Percentiles rank a stretch among this genome's conserved stretches.
phyloP scores from a whole-genome alignment of 352 stramenopile species.

The Phytophthora sansomeana region DNA sequence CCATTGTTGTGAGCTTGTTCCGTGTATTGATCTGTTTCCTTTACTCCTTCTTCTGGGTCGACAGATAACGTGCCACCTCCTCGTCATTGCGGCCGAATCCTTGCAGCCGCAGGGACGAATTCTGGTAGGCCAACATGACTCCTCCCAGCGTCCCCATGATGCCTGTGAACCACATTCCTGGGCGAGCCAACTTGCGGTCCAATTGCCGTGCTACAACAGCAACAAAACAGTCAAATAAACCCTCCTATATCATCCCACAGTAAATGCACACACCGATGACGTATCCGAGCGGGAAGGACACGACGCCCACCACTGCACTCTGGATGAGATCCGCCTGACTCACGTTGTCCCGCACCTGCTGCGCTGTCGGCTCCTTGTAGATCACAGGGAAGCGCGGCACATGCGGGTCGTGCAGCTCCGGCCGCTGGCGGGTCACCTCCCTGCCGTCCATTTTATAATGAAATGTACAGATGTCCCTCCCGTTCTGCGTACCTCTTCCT shows the following conservation, averaged over 20 bases:
- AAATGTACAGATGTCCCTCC: too few species aligned
- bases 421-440: conserved; percentile 44
- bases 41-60: conserved; percentile 11
- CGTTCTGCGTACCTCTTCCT: too few species aligned
- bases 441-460: conserved; percentile 32
- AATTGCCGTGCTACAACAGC: conserved; percentile 66
- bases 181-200: conserved; percentile 63
- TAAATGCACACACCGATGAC: conserved; percentile 59
- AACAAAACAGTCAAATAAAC: not conserved
- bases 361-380: conserved; percentile 60
- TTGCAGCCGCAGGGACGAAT: conserved; percentile 80
- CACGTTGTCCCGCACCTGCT: conserved; percentile 71
- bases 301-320: conserved; percentile 47
- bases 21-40: not conserved
- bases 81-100: conserved; percentile 80
- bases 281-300: conserved; percentile 77
- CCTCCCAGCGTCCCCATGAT: conserved; percentile 69
- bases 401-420: conserved; percentile 65
- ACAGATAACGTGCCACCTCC: conserved; percentile 66
- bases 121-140: conserved; percentile 77
- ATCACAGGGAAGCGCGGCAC: conserved; percentile 77
- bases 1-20: too few species aligned
- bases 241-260: too few species aligned
- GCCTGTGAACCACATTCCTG: conserved; percentile 81
- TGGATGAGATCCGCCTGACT: conserved; percentile 55